phyloP scores from a whole-genome alignment of 352 stramenopile genomes.

The Pythium sukuiense region DNA sequence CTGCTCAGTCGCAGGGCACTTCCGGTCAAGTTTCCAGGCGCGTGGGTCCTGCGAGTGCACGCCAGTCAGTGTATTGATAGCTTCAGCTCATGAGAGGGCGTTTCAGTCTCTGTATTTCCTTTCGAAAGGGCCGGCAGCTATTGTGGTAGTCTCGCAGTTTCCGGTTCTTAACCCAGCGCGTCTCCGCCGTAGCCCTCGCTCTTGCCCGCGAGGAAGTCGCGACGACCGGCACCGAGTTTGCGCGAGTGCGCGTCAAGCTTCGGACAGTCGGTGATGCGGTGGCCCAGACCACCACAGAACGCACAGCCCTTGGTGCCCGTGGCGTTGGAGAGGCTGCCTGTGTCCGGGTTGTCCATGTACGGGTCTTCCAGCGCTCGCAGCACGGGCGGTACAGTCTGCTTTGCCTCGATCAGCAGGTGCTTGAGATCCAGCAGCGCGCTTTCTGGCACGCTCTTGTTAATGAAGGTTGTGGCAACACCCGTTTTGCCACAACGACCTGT shows the following conservation, averaged over 20 bases:
- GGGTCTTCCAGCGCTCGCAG: slow-evolving; percentile 98
- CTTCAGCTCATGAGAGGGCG: neutral
- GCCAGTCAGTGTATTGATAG: slow-evolving; percentile 4
- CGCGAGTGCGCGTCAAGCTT: slow-evolving; percentile 98
- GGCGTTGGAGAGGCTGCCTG: slow-evolving; percentile 46
- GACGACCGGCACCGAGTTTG: slow-evolving; percentile 92
- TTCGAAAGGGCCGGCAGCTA: neutral
- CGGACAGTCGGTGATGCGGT: slow-evolving; percentile 98
- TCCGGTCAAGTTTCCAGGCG: neutral
- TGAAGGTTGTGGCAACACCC: slow-evolving; percentile 98
- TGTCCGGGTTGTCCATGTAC: slow-evolving; percentile 82
- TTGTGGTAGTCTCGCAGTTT: slow-evolving; percentile 3
- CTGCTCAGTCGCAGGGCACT: neutral
- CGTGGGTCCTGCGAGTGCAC: neutral
- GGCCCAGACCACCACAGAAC: slow-evolving; percentile 98
- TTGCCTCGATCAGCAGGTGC: slow-evolving; percentile 97
- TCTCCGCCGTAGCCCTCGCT: slow-evolving; percentile 94
- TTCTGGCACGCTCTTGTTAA: slow-evolving; percentile 97
- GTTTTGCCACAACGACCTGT: slow-evolving; percentile 98
- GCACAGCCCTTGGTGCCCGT: slow-evolving; percentile 94
- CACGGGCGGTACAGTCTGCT: slow-evolving; percentile 97
- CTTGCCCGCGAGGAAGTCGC: slow-evolving; percentile 93
- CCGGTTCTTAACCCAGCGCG: slow-evolving; percentile 59
- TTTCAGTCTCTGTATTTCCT: slow-evolving; percentile 7
- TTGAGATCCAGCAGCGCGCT: slow-evolving; percentile 98